These are phyloP conservation scores for Gossypium trilobum DNA, from an alignment of 441 rosid genomes.

Conservation along the genomic window DNA sequence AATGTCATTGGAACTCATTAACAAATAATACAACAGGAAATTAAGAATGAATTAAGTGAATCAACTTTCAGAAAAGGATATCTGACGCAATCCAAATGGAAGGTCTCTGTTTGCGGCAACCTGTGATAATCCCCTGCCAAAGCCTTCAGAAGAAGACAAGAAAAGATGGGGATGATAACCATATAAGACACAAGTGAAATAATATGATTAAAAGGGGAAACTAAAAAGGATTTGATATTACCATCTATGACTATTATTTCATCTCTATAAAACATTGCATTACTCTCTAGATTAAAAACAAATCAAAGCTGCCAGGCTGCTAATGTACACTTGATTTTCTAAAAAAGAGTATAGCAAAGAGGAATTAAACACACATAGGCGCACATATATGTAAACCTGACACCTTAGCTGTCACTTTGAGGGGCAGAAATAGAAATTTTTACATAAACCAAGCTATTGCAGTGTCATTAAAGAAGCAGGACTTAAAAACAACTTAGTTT, in stretches of 20 bases:
- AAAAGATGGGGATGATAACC: neutral
- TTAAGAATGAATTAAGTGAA: neutral
- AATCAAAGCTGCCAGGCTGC: neutral
- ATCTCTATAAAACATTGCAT: neutral
- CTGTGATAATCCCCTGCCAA: slow-evolving; percentile 70
- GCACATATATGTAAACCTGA: neutral
- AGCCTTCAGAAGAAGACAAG: slow-evolving; percentile 40
- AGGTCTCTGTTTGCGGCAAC: slow-evolving; percentile 71
- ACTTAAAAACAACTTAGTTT: neutral
- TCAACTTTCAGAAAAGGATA: slow-evolving; percentile 47
- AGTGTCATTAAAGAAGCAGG: neutral
- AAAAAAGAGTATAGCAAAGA: neutral
- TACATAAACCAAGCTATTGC: neutral
- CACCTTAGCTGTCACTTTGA: neutral
- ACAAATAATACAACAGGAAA: neutral
- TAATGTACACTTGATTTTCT: neutral
- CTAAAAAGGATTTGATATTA: neutral
- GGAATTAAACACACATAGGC: neutral
- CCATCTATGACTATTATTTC: neutral
- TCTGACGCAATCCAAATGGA: slow-evolving; percentile 76
- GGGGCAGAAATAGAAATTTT: neutral
- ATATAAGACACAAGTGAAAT: neutral
- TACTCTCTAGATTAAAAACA: neutral
- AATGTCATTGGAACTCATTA: neutral
- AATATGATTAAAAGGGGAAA: neutral